Base-by-base conservation (phyloP, 805 yeast genomes). In the Blastobotrys chiropterorum region DNA sequence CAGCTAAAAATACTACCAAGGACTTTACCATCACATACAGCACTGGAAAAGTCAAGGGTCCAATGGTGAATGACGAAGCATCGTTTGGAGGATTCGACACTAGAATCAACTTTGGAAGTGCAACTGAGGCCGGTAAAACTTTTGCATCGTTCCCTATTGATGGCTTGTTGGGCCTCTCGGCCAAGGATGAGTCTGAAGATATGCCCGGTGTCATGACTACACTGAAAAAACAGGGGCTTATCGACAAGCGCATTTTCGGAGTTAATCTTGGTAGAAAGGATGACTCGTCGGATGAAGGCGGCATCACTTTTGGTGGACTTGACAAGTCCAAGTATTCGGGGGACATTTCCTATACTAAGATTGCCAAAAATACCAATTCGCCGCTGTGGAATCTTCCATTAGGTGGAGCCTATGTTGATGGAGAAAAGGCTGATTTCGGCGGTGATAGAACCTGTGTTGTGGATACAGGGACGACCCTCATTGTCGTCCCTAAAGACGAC, bases 401-500 rank as follows among this genome's bases (percentile, higher is more conserved):
- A 16, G 70, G 71, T 13, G 58, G 61, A 15, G 66, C 75, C 20
- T 66, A 54, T 30, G 66, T 79, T 8, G 68, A 71, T 52, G 67
- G 66, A 11, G 59, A 56, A 51, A 52, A 53, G 44, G 67, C 72
- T 13, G 50, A 59, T 2, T 76, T 78, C 52, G 60, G 70, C 26
- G 54, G 60, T 31, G 4, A 47, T 39, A 40, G 62, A 38, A 44
- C 54, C 19, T 82, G 80, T 4, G 71, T 82, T 26, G 68, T 83
- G 17, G 89, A 83, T 62, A 78, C 85, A 4, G 89, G 88, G 19
- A 82, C 88, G 2, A 82, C 87, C 0, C 76, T 83, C 2, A 65
- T 83, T 21, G 78, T 79, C 2, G 65, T 81, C 43, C 80, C 85
- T 3, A 64, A 74, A 11, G 68, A 64, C 20, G 87, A 83, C 60